phyloP scores from a whole-genome alignment of 2,329 filamentous ascomycete genomes.

The Septoria petroselini region DNA sequence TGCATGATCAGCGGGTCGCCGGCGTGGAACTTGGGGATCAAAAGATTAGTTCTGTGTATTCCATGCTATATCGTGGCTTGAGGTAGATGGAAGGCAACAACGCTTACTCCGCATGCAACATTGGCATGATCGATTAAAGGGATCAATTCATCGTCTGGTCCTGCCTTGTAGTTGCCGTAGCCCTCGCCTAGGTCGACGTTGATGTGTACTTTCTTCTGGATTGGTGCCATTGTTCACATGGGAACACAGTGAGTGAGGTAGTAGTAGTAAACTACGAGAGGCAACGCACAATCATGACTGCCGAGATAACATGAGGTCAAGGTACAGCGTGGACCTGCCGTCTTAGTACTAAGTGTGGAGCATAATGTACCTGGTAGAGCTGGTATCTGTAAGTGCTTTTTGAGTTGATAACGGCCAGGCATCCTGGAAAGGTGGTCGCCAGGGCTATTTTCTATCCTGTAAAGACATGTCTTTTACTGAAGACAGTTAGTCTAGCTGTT shows the following conservation, averaged over 20 bases:
- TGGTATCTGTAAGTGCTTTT: too few species aligned
- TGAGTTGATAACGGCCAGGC: too few species aligned
- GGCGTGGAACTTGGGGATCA: slow-evolving; percentile 34
- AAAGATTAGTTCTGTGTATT: neutral
- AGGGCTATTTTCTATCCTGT: too few species aligned
- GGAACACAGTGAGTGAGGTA: neutral
- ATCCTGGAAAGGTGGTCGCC: too few species aligned
- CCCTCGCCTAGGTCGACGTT: slow-evolving; percentile 55
- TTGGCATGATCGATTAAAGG: slow-evolving; percentile 62
- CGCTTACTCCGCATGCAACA: slow-evolving; percentile 47
- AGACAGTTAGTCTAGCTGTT: too few species aligned
- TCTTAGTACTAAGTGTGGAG: slow-evolving; percentile 5
- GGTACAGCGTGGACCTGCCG: slow-evolving; percentile 11
- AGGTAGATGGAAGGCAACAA: neutral
- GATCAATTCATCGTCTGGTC: slow-evolving; percentile 60
- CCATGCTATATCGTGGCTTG: too few species aligned
- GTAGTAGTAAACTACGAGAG: neutral
- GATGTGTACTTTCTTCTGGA: slow-evolving; percentile 53
- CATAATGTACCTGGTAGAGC: neutral
- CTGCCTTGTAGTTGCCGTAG: slow-evolving; percentile 52
- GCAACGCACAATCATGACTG: neutral
- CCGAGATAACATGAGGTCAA: slow-evolving; percentile 9
- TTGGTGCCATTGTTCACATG: slow-evolving; percentile 43
- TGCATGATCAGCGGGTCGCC: slow-evolving; percentile 65
- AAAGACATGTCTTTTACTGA: too few species aligned